A percentile compares a stretch with the other conserved stretches of the same genome.
Evolutionary conservation across 2,329 filamentous ascomycete species (phyloP).

Genomic region (Emericellopsis cladophorae): DNA sequence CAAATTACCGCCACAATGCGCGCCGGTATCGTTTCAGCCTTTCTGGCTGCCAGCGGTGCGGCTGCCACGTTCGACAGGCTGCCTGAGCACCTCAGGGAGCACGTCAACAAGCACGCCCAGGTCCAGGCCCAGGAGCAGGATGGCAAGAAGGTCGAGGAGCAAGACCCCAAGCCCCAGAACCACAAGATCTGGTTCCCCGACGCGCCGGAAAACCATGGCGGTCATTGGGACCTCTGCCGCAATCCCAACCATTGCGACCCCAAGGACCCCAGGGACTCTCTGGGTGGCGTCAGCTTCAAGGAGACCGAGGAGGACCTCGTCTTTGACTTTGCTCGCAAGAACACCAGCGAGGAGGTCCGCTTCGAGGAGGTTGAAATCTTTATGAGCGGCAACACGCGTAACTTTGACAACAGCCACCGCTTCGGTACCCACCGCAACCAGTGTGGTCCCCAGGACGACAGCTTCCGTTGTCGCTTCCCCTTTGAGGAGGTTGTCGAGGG

Average conservation of each 20-base stretch:
- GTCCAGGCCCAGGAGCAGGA: too few species aligned
- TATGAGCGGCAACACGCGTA: background rate
- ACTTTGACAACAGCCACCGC: background rate
- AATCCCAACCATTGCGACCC: constrained; percentile 1
- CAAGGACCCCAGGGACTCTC: background rate
- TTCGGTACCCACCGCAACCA: constrained; percentile 1
- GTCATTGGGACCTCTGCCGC: constrained; percentile 3
- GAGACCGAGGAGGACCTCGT: constrained; percentile 3
- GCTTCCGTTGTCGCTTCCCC: constrained; percentile 2
- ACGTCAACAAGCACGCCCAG: background rate
- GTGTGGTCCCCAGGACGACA: background rate
- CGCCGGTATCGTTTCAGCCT: background rate
- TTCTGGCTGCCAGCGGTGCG: background rate
- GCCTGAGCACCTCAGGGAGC: background rate
- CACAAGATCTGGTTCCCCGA: constrained; percentile 1
- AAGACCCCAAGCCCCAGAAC: background rate
- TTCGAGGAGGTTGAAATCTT: constrained; percentile 5
- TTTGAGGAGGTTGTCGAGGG: constrained; percentile 1
- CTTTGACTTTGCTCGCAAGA: constrained; percentile 4
- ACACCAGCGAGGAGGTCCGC: background rate
- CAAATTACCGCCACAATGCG: background rate
- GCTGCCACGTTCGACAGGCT: background rate
- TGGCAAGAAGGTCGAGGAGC: background rate
- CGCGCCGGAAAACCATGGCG: background rate
- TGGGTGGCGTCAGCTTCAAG: constrained; percentile 3